Evolutionary conservation across 2,329 filamentous ascomycete genomes (phyloP).

Genomic region (Fusarium succisae): DNA sequence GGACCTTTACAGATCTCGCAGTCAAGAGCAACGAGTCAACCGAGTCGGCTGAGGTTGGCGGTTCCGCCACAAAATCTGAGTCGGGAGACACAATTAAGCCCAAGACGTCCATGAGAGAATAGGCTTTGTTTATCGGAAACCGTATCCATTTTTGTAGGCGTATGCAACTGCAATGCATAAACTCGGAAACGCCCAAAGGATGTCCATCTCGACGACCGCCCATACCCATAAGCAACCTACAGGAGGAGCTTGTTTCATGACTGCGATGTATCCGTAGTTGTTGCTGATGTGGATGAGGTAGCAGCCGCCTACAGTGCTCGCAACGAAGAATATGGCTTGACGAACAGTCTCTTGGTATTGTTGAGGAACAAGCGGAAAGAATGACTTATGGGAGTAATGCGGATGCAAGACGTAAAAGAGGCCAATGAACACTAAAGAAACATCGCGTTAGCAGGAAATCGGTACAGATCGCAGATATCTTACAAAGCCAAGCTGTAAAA

Average conservation of each 20-base stretch:
- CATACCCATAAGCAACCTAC: conserved; percentile 93
- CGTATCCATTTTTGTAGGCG: conserved; percentile 61
- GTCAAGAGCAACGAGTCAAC: conserved; percentile 15
- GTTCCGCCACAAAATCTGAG: conserved; percentile 1
- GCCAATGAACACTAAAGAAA: conserved; percentile 59
- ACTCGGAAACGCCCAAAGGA: conserved; percentile 70
- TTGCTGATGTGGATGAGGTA: conserved; percentile 88
- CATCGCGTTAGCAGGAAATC: not conserved
- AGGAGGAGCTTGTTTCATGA: conserved; percentile 93
- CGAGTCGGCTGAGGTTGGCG: conserved; percentile 11
- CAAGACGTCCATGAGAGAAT: not conserved
- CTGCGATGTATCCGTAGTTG: conserved; percentile 79
- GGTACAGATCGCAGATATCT: conserved; percentile 19
- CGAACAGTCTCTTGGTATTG: conserved; percentile 59
- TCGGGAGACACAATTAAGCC: not conserved
- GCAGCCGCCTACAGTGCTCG: conserved; percentile 72
- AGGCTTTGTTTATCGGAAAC: conserved; percentile 43
- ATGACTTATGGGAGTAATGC: conserved; percentile 57
- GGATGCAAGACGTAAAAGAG: conserved; percentile 68
- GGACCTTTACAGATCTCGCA: conserved; percentile 18
- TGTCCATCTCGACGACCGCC: conserved; percentile 86
- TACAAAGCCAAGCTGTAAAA: conserved; percentile 63
- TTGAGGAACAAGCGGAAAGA: conserved; percentile 61
- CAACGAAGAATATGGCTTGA: conserved; percentile 70
- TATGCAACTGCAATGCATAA: conserved; percentile 57